Base-by-base conservation (phyloP, 345 rosid genomes). In the Syzygium jambos region DNA sequence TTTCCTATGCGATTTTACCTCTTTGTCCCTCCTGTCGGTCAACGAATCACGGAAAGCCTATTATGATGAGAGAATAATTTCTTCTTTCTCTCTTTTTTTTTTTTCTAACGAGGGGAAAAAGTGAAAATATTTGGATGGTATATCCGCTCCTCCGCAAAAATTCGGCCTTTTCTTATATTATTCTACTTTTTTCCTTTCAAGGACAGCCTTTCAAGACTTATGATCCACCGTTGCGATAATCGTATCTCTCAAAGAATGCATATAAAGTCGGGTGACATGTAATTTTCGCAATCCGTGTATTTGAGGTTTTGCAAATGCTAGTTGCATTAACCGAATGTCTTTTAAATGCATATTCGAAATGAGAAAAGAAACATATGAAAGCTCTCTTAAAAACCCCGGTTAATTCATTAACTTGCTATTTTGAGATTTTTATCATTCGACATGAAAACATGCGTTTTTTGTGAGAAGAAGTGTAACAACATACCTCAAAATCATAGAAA, bases 311-410 rank as follows among this genome's bases (percentile, higher is more conserved):
- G 49, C 7, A 5, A 17, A 19, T 34, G 11, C 49, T 1, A 2
- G 49, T 17, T 34, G 46, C 80, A 2, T 17, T 73, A 34, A 34
- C 6, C 7, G 5, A 9, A 34, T 9, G 25, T 73, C 23, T 9
- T 30, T 10, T 17, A 1, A 68, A 68, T 68, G 1, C 46, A 9
- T 16, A 34, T 17, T 17, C 1, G 0, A 34, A 55, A 55, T 4
- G 59, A 21, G 4, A 55, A 17, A 5, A 9, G 25, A 34, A 73
- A 30, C 19, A 38, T 23, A 2, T 1, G 1, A 27, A 59, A 5
- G 0, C 0, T 3, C 30, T 27, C 4, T 25, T 0, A 0, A 59
- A 59, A 59, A 25, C 16, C 30, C 1, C 5, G 0, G 16, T 15
- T 16, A 30, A 30, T 16, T 16, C 11, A 16, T 17, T 3, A 54